These are phyloP conservation scores for Metschnikowia borealis DNA, from an alignment of 805 yeast genomes.

Conservation along the genomic window DNA sequence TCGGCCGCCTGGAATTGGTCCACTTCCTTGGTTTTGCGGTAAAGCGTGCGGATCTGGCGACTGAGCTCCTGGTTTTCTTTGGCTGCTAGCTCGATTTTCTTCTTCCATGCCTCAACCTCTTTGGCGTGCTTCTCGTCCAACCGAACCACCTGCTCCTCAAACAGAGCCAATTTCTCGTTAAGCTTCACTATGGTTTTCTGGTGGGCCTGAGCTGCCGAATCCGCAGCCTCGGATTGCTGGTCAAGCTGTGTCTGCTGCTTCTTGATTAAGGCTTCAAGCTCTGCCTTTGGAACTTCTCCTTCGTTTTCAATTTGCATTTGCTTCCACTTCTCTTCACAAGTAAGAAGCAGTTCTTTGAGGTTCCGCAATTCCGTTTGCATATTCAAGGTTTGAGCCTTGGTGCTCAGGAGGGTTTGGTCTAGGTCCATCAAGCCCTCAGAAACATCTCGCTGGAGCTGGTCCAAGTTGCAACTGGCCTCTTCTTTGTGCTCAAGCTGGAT, in stretches of 20 bases:
- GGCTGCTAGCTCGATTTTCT: background rate
- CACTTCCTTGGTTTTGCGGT: slow-evolving; percentile 5
- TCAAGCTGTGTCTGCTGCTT: background rate
- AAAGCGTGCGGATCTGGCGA: slow-evolving; percentile 2
- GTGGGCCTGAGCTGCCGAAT: background rate
- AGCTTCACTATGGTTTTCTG: background rate
- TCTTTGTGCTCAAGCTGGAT: slow-evolving; percentile 2
- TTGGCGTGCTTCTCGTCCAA: background rate
- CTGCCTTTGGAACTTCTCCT: background rate
- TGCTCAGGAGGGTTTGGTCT: slow-evolving; percentile 1
- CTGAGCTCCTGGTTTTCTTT: slow-evolving; percentile 7
- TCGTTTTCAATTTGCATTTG: background rate
- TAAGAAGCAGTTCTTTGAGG: background rate
- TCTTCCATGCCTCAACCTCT: background rate
- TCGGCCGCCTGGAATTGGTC: slow-evolving; percentile 10
- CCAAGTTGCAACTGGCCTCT: background rate
- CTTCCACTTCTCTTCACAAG: background rate
- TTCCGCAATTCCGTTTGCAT: background rate
- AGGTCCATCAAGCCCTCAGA: slow-evolving; percentile 8
- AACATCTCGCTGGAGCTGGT: slow-evolving; percentile 7
- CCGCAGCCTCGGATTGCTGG: background rate
- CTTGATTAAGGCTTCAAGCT: background rate
- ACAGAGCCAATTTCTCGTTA: background rate
- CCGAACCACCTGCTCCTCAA: slow-evolving; percentile 3
- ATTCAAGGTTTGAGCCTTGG: background rate